Base-by-base conservation (phyloP, 768 basidiomycete genomes). In the Ramaria sp. region DNA sequence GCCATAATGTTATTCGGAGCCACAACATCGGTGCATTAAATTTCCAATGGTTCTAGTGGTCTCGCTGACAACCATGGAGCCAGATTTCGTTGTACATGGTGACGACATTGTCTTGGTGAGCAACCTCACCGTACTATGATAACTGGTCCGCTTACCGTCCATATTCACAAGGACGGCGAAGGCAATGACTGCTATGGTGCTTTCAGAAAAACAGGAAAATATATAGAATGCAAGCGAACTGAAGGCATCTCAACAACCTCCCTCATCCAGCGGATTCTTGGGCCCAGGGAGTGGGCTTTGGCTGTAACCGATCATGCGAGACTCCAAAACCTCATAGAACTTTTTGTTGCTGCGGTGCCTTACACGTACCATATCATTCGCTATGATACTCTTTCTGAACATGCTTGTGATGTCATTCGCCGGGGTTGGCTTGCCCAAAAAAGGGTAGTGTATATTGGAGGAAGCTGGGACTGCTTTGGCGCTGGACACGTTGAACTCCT, bases 11-110 rank as follows among this genome's bases (percentile, higher is more conserved):
- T 12, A 39, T 49, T 16, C n/a, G 48, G 18, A 22, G 48, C 20
- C 28, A 58, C 22, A 30, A 47, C 10, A 53, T 58, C 27, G 59
- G 58, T 59, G 32, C 30, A 37, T 37, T 32, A 30, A 16, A n/a
- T 52, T 22, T 9, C 7, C 9, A 30, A n/a, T 36, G 8, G 16
- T n/a, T 25, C 3, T 30, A 16, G 9, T 9, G n/a, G 7, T 38
- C 34, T 27, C 25, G 32, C 15, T 30, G 27, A 43, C n/a, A 9
- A 42, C 36, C 22, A 42, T 24, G 18, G 25, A 37, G 3, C 37
- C 41, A 59, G 58, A 60, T 52, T 60, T 41, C 45, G 56, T 60
- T 9, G 59, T 60, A 9, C 59, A 60, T 42, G 59, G 59, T 5
- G 59, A 60, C 42, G 59, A 60, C 38, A 30, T 45, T 18, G 59